These are phyloP conservation scores for Petunia secreta DNA, from an alignment of 257 asterid genomes.

Conservation along the genomic window DNA sequence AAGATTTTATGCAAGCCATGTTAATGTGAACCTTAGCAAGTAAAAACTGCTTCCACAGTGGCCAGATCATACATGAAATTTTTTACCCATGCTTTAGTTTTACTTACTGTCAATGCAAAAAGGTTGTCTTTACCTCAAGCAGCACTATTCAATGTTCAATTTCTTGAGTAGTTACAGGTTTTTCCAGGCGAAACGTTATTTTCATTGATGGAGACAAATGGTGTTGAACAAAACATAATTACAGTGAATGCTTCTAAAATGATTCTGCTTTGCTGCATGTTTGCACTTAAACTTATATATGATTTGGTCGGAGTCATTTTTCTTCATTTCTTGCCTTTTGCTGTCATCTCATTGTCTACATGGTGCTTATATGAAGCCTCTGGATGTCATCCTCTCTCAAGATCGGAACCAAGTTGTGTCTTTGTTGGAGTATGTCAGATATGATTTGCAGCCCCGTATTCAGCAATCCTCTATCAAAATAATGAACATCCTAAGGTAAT, in stretches of 20 bases:
- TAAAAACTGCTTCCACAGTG: neutral
- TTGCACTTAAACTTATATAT: neutral
- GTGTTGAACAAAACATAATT: neutral
- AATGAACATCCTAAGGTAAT: conserved; percentile 80
- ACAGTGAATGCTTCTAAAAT: neutral
- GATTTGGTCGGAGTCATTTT: neutral
- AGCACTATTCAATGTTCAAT: neutral
- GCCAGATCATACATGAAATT: neutral
- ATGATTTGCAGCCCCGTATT: conserved; percentile 80
- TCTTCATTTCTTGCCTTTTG: neutral
- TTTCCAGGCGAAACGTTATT: neutral
- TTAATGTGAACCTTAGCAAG: neutral
- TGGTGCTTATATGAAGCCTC: conserved; percentile 67
- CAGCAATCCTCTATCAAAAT: conserved; percentile 88
- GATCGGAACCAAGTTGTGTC: conserved; percentile 86
- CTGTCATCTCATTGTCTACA: conserved; percentile 25
- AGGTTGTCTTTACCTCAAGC: neutral
- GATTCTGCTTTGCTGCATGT: conserved; percentile 13
- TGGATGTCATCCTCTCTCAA: conserved; percentile 90
- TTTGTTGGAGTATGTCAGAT: conserved; percentile 85
- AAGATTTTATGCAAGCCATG: neutral
- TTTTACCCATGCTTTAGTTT: neutral
- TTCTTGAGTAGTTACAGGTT: neutral
- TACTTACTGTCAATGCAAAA: neutral
- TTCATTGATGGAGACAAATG: neutral